These are phyloP conservation scores for Pisolithus microcarpus DNA, from an alignment of 768 basidiomycete species.

Conservation along the genomic window DNA sequence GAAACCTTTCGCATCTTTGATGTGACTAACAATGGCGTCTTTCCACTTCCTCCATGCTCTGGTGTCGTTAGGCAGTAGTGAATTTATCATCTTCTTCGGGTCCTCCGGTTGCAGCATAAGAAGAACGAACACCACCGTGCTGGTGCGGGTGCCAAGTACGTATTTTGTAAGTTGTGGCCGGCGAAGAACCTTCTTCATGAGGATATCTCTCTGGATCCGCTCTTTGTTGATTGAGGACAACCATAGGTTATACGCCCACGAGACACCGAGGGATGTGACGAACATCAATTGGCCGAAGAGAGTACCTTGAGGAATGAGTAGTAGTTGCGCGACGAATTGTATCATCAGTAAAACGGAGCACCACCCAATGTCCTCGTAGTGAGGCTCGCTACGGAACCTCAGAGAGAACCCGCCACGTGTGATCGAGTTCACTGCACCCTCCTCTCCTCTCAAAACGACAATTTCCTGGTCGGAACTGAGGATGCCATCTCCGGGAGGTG, in stretches of 20 bases:
- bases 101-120: neutral
- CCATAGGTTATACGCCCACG: conserved; percentile 27
- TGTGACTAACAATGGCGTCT: neutral
- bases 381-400: neutral
- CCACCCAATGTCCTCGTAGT: conserved; percentile 13
- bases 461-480: conserved; percentile 1
- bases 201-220: conserved; percentile 7
- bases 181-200: neutral
- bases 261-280: conserved; percentile 21
- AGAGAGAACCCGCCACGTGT: neutral
- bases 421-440: neutral
- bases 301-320: conserved; percentile 26
- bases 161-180: neutral
- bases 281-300: conserved; percentile 32
- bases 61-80: conserved; percentile 1
- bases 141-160: neutral
- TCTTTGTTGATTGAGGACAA: conserved; percentile 27
- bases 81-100: neutral
- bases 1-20: neutral
- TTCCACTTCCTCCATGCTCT: conserved; percentile 3
- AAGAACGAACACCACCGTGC: conserved; percentile 1
- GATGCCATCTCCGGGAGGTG: conserved; percentile 16
- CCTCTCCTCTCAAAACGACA: conserved; percentile 14
- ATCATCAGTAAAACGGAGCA: conserved; percentile 21
- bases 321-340: conserved; percentile 24